Evolutionary conservation across 163 green algal genomes (phyloP).

Genomic region (Scenedesmus sp.): DNA sequence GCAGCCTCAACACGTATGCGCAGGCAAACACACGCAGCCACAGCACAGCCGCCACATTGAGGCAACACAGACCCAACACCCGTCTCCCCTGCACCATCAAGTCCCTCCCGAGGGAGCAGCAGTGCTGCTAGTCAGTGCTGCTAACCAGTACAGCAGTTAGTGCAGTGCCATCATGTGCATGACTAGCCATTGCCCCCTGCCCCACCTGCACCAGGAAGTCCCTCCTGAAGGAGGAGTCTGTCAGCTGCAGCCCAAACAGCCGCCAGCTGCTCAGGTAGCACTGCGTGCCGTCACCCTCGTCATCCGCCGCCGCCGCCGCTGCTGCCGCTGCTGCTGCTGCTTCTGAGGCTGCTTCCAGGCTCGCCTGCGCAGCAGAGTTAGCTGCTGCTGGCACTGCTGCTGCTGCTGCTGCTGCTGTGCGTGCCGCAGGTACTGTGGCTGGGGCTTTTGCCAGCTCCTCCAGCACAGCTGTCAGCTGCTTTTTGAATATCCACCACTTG

Average conservation of each 20-base stretch:
- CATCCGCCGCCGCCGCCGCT: conserved; percentile 5
- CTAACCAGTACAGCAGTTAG: too few species aligned
- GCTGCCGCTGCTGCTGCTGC: conserved; percentile 16
- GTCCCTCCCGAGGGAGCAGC: too few species aligned
- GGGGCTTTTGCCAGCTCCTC: conserved; percentile 59
- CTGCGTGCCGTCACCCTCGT: conserved; percentile 24
- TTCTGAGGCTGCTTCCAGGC: background rate
- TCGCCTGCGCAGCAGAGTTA: background rate
- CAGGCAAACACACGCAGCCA: background rate
- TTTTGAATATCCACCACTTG: conserved; percentile 64
- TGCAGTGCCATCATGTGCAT: too few species aligned
- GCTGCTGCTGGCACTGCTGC: conserved; percentile 34
- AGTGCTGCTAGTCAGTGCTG: too few species aligned
- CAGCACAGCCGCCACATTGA: too few species aligned
- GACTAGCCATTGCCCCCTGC: too few species aligned
- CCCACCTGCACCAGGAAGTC: conserved; percentile 54
- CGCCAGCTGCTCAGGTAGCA: conserved; percentile 81
- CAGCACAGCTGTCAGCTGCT: conserved; percentile 65
- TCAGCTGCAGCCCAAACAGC: conserved; percentile 84
- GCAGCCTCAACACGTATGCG: conserved; percentile 56
- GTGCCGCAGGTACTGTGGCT: conserved; percentile 35
- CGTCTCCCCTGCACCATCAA: background rate
- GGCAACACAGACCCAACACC: too few species aligned
- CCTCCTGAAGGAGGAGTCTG: conserved; percentile 76
- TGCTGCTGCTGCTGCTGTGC: conserved; percentile 8